Conservation (phyloP, 2,329 filamentous ascomycete genomes). For the Claviceps digitariae region DNA sequence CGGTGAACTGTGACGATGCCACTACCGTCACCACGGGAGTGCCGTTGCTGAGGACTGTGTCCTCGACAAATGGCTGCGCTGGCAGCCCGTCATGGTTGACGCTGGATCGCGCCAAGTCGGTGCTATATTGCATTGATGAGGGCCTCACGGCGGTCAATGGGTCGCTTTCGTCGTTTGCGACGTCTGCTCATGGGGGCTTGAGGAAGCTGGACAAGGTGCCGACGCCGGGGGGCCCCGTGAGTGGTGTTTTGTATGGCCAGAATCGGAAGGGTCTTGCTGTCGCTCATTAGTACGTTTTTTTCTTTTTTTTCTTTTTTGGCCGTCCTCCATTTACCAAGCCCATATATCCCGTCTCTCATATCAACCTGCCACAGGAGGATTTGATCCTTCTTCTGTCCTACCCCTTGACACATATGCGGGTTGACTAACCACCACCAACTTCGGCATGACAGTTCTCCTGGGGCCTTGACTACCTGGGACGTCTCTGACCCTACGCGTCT, state of each 20-base stretch:
- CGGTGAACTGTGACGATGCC: too few relatives aligned
- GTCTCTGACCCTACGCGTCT: slow-evolving; percentile 25
- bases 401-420: background rate
- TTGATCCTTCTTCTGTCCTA: background rate
- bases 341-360: background rate
- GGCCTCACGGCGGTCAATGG: slow-evolving; percentile 33
- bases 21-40: background rate
- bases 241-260: slow-evolving; percentile 28
- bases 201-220: slow-evolving; percentile 20
- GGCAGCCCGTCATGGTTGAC: slow-evolving; percentile 47
- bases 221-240: slow-evolving; percentile 30
- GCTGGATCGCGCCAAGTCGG: slow-evolving; percentile 32
- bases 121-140: slow-evolving; percentile 50
- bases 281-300: slow-evolving; percentile 30
- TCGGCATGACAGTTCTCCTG: slow-evolving; percentile 19
- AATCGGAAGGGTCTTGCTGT: slow-evolving; percentile 26
- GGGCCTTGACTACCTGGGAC: slow-evolving; percentile 31
- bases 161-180: slow-evolving; percentile 29
- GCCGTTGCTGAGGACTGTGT: slow-evolving; percentile 26
- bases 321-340: background rate
- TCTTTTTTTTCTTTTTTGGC: background rate
- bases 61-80: slow-evolving; percentile 33
- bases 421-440: background rate
- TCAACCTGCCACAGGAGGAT: background rate
- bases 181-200: slow-evolving; percentile 25